Conservation (phyloP, 73 alveolate genomes). For the Uronychia setigera region DNA sequence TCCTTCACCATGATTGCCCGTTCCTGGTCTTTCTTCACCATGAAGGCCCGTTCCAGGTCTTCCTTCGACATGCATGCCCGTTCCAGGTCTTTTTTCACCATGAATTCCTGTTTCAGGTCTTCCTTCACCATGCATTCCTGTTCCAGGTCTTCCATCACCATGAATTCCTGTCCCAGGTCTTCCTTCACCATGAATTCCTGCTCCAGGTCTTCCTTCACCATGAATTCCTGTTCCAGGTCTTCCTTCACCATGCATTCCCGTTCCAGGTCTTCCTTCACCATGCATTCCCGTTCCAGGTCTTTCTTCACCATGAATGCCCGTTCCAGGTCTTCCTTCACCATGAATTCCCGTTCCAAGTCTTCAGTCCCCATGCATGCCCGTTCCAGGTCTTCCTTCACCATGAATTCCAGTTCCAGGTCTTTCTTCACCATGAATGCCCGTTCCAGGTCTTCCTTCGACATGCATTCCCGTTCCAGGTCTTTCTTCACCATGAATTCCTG, state of each 20-base stretch:
- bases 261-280: neutral
- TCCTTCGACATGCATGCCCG: neutral
- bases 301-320: neutral
- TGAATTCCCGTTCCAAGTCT: neutral
- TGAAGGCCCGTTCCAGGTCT: neutral
- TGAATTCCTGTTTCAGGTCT: neutral
- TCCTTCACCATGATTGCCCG: too few relatives aligned
- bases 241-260: neutral
- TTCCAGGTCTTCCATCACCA: neutral
- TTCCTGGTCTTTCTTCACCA: too few relatives aligned
- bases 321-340: neutral
- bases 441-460: neutral
- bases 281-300: neutral
- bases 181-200: neutral
- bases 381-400: neutral
- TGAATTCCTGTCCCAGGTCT: neutral
- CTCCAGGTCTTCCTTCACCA: neutral
- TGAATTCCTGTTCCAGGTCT: neutral
- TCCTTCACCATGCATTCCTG: neutral
- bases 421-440: too few relatives aligned
- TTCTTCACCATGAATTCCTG: neutral
- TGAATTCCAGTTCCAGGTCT: neutral
- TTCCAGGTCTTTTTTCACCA: neutral
- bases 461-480: too few relatives aligned
- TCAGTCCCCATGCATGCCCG: neutral